phyloP scores from a whole-genome alignment of 2,329 filamentous ascomycete genomes.

The Curvularia sp. region DNA sequence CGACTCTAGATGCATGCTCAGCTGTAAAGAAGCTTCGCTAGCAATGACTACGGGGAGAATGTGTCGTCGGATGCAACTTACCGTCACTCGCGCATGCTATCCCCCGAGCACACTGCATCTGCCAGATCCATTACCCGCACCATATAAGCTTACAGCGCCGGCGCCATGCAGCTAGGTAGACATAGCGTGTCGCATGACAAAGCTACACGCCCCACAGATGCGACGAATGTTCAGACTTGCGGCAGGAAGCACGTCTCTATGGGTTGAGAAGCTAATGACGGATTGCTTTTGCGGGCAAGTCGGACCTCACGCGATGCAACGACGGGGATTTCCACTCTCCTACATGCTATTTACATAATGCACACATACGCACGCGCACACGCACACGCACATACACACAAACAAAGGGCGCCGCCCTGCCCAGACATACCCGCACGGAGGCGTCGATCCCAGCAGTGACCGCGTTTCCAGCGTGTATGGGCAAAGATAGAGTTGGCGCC shows the following conservation, averaged over 20 bases:
- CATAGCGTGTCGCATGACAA: conserved; percentile 25
- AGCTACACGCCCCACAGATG: conserved; percentile 27
- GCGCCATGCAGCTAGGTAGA: conserved; percentile 24
- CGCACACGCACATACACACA: neutral
- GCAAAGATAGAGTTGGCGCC: conserved; percentile 20
- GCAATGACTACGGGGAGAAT: conserved; percentile 16
- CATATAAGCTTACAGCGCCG: conserved; percentile 25
- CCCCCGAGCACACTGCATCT: conserved; percentile 31
- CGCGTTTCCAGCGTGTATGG: conserved; percentile 18
- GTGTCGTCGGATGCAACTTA: conserved; percentile 30
- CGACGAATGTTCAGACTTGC: conserved; percentile 24
- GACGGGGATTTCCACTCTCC: conserved; percentile 20
- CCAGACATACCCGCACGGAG: conserved; percentile 44
- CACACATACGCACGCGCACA: neutral
- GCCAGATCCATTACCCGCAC: conserved; percentile 34
- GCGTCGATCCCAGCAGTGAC: conserved; percentile 42
- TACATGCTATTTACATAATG: too few relatives aligned
- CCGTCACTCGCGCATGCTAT: conserved; percentile 20
- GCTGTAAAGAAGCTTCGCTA: conserved; percentile 16
- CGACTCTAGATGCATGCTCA: conserved; percentile 1
- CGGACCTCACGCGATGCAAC: conserved; percentile 14
- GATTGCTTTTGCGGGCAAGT: conserved; percentile 16
- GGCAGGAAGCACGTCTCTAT: conserved; percentile 21
- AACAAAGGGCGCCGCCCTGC: conserved; percentile 22
- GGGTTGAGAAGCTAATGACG: conserved; percentile 21